Percentiles rank a stretch among this genome's conserved stretches.
Evolutionary conservation across 768 basidiomycete species (phyloP).

Genomic region (Leccinum olivaceopallidum): DNA sequence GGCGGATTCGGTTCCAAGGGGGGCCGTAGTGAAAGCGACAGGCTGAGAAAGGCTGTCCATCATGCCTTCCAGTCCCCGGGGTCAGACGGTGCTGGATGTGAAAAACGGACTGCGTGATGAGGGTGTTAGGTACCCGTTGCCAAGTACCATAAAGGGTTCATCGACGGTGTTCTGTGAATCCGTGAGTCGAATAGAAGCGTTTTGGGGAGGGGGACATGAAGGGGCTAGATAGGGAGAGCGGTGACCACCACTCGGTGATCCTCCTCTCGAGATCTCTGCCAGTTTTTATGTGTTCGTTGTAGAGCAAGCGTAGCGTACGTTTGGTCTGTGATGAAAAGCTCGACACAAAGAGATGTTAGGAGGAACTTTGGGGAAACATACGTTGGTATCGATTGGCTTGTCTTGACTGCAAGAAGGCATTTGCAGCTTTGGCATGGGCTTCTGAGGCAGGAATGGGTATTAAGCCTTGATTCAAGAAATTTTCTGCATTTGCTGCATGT

Average conservation of each 20-base stretch:
- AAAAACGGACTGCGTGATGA: too few relatives aligned
- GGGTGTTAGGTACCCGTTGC: slow-evolving; percentile 53
- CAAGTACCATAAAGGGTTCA: slow-evolving; percentile 87
- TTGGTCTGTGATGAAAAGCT: slow-evolving; percentile 54
- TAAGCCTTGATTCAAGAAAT: slow-evolving; percentile 58
- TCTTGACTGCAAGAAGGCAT: slow-evolving; percentile 74
- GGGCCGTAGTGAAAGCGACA: slow-evolving; percentile 78
- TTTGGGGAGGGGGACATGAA: slow-evolving; percentile 49
- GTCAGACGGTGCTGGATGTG: slow-evolving; percentile 53
- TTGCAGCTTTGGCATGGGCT: slow-evolving; percentile 75
- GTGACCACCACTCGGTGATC: slow-evolving; percentile 41
- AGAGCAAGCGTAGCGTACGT: slow-evolving; percentile 71
- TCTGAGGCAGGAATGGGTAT: slow-evolving; percentile 70
- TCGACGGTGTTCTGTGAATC: slow-evolving; percentile 70
- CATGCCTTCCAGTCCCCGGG: slow-evolving; percentile 85
- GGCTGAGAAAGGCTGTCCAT: slow-evolving; percentile 82
- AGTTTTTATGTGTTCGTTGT: slow-evolving; percentile 71
- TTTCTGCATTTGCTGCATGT: slow-evolving; percentile 80
- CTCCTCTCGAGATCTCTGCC: slow-evolving; percentile 70
- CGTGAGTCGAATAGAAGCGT: slow-evolving; percentile 34
- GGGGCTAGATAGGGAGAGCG: slow-evolving; percentile 35
- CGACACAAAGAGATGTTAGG: not conserved
- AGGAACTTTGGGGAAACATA: slow-evolving; percentile 34
- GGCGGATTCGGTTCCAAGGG: slow-evolving; percentile 50
- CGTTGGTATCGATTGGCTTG: slow-evolving; percentile 71